Evolutionary conservation across 805 yeast species (phyloP).

Genomic region (Wickerhamiella vanderwaltii): DNA sequence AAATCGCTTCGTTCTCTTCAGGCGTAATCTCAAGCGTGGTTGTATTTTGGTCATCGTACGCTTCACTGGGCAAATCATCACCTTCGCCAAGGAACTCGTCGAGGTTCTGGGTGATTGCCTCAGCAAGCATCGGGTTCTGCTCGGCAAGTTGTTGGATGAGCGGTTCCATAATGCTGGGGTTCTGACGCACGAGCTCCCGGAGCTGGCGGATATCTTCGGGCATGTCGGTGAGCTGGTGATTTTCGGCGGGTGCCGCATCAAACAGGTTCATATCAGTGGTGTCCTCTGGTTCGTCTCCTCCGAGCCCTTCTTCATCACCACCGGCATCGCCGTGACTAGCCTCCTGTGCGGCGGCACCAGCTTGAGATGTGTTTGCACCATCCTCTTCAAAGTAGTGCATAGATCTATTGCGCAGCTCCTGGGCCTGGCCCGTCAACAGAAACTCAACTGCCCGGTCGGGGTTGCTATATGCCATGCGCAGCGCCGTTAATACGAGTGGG

Average conservation of each 20-base stretch:
- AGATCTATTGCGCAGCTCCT: conserved; percentile 2
- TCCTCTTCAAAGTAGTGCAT: not conserved
- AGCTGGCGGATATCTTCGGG: conserved; percentile 41
- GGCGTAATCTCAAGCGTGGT: conserved; percentile 50
- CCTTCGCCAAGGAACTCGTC: conserved; percentile 19
- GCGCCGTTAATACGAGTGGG: conserved; percentile 74
- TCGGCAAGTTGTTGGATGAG: conserved; percentile 70
- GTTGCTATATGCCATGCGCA: conserved; percentile 90
- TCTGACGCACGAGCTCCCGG: conserved; percentile 65
- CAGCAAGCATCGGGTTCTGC: conserved; percentile 75
- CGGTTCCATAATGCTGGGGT: conserved; percentile 81
- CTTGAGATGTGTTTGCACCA: not conserved
- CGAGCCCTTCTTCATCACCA: conserved; percentile 11
- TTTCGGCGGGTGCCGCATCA: conserved; percentile 18
- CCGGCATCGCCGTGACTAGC: conserved; percentile 12
- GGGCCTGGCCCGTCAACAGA: conserved; percentile 55
- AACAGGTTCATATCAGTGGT: conserved; percentile 30
- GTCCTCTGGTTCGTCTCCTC: conserved; percentile 2
- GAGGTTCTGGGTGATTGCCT: conserved; percentile 35
- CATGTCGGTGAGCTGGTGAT: conserved; percentile 17
- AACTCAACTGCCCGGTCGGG: conserved; percentile 98
- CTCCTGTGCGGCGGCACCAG: conserved; percentile 11
- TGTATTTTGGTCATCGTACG: conserved; percentile 31
- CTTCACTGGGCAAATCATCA: conserved; percentile 25
- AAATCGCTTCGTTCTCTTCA: conserved; percentile 82